These are phyloP conservation scores for Ascoidea rubescens DNA, from an alignment of 805 yeast species.

Conservation along the genomic window DNA sequence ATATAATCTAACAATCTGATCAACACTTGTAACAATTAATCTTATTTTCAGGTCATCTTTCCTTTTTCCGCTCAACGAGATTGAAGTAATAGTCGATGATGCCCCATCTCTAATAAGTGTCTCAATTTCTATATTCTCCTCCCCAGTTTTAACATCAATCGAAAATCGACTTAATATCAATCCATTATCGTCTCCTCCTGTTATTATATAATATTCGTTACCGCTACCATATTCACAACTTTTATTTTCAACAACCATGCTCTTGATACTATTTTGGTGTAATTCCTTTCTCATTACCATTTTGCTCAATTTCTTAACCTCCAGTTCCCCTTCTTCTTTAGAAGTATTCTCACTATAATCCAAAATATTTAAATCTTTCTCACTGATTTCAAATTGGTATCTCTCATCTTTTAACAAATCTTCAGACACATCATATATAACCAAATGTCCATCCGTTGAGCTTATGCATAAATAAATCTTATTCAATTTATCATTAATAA, in stretches of 20 bases:
- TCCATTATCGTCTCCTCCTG: constrained; percentile 94
- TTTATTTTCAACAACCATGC: constrained; percentile 24
- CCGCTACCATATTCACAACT: neutral
- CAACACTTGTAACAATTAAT: constrained; percentile 62
- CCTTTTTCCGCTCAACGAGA: constrained; percentile 16
- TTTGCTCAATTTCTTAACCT: constrained; percentile 12
- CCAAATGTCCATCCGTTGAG: constrained; percentile 74
- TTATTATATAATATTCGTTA: constrained; percentile 24
- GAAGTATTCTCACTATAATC: neutral
- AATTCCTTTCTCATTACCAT: constrained; percentile 31
- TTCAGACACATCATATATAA: constrained; percentile 39
- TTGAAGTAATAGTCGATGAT: constrained; percentile 72
- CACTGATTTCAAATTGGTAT: neutral
- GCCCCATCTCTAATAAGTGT: constrained; percentile 48
- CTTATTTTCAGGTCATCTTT: constrained; percentile 16
- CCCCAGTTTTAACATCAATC: constrained; percentile 12
- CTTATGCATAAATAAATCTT: constrained; percentile 33
- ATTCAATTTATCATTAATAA: constrained; percentile 14
- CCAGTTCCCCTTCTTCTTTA: neutral
- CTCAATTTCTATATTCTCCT: constrained; percentile 15
- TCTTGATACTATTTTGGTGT: constrained; percentile 81
- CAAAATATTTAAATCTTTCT: neutral
- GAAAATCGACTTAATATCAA: constrained; percentile 28
- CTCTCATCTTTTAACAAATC: neutral
- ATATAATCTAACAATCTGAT: constrained; percentile 70